Conservation (phyloP, 23 red algal species). For the Gracilaria gracilis region DNA sequence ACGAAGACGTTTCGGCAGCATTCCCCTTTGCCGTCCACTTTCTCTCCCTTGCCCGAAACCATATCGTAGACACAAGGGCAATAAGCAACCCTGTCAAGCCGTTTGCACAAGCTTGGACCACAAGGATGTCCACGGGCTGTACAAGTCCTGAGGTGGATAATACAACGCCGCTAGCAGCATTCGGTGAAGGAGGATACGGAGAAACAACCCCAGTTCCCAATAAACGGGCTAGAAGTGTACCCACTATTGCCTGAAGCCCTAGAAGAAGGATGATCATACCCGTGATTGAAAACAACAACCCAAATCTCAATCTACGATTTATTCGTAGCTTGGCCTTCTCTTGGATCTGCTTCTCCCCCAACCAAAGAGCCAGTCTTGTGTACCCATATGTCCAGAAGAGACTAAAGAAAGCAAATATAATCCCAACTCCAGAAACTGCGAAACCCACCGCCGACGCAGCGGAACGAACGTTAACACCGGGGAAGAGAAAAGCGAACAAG, state of each 20-base stretch:
- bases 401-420: slow-evolving; percentile 53
- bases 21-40: slow-evolving; percentile 35
- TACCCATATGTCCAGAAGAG: slow-evolving; percentile 85
- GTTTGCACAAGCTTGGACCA: slow-evolving; percentile 77
- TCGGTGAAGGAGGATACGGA: slow-evolving; percentile 18
- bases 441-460: slow-evolving; percentile 62
- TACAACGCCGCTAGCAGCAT: not conserved
- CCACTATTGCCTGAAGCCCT: slow-evolving; percentile 73
- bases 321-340: slow-evolving; percentile 53
- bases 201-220: slow-evolving; percentile 53
- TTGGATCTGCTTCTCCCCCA: not conserved
- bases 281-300: slow-evolving; percentile 44
- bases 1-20: not conserved
- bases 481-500: slow-evolving; percentile 75
- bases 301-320: slow-evolving; percentile 51
- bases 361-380: slow-evolving; percentile 70
- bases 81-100: slow-evolving; percentile 50
- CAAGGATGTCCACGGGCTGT: slow-evolving; percentile 81
- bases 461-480: slow-evolving; percentile 62
- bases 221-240: slow-evolving; percentile 66
- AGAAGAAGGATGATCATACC: slow-evolving; percentile 48
- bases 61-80: slow-evolving; percentile 53
- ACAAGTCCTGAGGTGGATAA: slow-evolving; percentile 14
- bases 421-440: slow-evolving; percentile 54
- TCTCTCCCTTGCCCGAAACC: slow-evolving; percentile 54